Conservation (phyloP, 495 filamentous ascomycete genomes). For the Penicillium tannophilum region DNA sequence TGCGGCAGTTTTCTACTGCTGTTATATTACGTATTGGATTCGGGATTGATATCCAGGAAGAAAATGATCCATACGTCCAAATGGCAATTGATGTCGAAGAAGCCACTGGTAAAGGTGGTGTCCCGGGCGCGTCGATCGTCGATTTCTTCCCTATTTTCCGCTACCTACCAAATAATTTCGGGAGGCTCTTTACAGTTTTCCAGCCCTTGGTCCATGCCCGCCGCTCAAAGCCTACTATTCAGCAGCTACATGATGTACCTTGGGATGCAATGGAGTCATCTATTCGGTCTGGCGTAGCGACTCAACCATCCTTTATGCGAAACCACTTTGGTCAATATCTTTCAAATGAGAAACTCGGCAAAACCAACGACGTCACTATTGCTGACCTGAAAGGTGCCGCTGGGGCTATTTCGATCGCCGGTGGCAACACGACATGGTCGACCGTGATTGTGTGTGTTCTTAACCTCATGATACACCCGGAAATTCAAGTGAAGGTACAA, state of each 20-base stretch:
- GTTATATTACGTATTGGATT: constrained; percentile 47
- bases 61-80: constrained; percentile 48
- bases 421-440: constrained; percentile 48
- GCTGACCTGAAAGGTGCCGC: constrained; percentile 53
- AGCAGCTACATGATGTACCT: constrained; percentile 34
- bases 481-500: constrained; percentile 48
- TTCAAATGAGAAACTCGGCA: constrained; percentile 23
- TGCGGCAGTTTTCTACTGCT: constrained; percentile 22
- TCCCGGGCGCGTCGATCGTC: constrained; percentile 43
- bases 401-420: constrained; percentile 52
- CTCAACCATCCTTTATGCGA: constrained; percentile 34
- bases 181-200: constrained; percentile 25
- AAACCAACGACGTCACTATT: constrained; percentile 38
- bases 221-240: constrained; percentile 17
- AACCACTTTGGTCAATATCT: constrained; percentile 23
- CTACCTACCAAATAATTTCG: constrained; percentile 21
- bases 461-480: constrained; percentile 43
- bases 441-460: constrained; percentile 42
- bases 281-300: constrained; percentile 40
- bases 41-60: constrained; percentile 41
- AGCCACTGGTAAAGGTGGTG: constrained; percentile 46
- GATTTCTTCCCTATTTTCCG: constrained; percentile 44
- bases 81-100: constrained; percentile 45
- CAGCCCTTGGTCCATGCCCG: constrained; percentile 20
- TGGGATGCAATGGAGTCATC: constrained; percentile 44